A percentile compares a stretch with the other conserved stretches of the same genome.
Conservation (phyloP, 495 filamentous ascomycete species). For the Acidomyces sp. region DNA sequence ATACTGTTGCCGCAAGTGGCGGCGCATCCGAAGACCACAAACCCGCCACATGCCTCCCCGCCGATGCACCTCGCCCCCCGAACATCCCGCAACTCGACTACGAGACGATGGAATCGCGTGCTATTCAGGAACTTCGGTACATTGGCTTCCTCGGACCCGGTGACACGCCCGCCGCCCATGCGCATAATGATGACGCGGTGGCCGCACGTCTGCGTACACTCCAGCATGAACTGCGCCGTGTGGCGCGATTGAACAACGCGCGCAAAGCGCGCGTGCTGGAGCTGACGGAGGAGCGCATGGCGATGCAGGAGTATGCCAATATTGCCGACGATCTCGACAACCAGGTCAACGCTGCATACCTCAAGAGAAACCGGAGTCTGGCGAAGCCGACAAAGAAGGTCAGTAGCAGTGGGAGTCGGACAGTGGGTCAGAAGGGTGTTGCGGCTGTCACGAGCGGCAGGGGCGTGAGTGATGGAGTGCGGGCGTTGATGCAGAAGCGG, state of each 20-base stretch:
- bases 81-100: constrained; percentile 50
- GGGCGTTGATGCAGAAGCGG: constrained; percentile 78
- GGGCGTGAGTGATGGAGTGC: constrained; percentile 80
- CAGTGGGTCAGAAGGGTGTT: constrained; percentile 37
- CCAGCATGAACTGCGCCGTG: constrained; percentile 66
- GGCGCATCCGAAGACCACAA: constrained; percentile 17
- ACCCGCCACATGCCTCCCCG: constrained; percentile 47
- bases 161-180: constrained; percentile 29
- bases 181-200: constrained; percentile 86
- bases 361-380: constrained; percentile 90
- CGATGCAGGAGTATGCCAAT: constrained; percentile 86
- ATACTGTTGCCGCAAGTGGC: constrained; percentile 24
- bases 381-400: constrained; percentile 73
- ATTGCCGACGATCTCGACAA: constrained; percentile 94
- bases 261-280: constrained; percentile 75
- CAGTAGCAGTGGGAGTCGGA: constrained; percentile 18
- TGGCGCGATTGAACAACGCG: constrained; percentile 74
- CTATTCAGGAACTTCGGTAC: constrained; percentile 84
- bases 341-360: constrained; percentile 88
- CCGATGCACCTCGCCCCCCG: constrained; percentile 39
- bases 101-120: constrained; percentile 69
- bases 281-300: constrained; percentile 79
- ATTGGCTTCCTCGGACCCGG: constrained; percentile 59
- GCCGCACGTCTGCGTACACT: constrained; percentile 76
- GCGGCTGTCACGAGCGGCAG: constrained; percentile 51